Conservation (phyloP, 805 yeast genomes). For the Ogataea corticis region DNA sequence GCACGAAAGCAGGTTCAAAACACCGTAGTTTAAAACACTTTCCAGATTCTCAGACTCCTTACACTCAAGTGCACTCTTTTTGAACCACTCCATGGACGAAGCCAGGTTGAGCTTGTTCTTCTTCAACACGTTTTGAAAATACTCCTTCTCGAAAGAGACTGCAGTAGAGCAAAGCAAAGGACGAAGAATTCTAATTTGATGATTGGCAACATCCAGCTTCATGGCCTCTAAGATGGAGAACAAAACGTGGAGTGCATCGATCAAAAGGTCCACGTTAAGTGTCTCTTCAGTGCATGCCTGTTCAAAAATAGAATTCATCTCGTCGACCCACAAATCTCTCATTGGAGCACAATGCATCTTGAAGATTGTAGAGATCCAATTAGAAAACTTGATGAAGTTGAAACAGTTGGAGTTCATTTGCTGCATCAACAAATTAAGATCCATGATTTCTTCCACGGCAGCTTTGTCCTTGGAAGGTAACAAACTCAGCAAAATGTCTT, state of each 20-base stretch:
- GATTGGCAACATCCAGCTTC: slow-evolving; percentile 94
- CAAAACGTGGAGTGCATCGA: slow-evolving; percentile 74
- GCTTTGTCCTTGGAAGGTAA: slow-evolving; percentile 76
- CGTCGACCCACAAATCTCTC: slow-evolving; percentile 88
- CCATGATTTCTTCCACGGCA: slow-evolving; percentile 69
- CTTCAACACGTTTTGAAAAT: slow-evolving; percentile 55
- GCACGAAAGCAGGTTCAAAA: slow-evolving; percentile 68
- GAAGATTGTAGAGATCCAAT: slow-evolving; percentile 75
- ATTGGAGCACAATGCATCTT: slow-evolving; percentile 94
- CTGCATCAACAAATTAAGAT: slow-evolving; percentile 72
- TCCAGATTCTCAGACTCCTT: slow-evolving; percentile 19
- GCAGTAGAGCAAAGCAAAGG: slow-evolving; percentile 86
- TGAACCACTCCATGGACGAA: slow-evolving; percentile 69
- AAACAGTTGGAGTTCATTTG: slow-evolving; percentile 71
- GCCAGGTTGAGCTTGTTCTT: slow-evolving; percentile 60
- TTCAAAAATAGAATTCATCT: slow-evolving; percentile 64
- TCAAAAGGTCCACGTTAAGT: slow-evolving; percentile 43
- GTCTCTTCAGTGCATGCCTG: slow-evolving; percentile 36
- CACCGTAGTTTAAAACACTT: slow-evolving; percentile 48
- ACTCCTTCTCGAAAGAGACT: slow-evolving; percentile 84
- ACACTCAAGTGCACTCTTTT: slow-evolving; percentile 31
- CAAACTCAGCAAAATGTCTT: slow-evolving; percentile 71
- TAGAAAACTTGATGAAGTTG: slow-evolving; percentile 67
- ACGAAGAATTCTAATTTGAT: slow-evolving; percentile 82
- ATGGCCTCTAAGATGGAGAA: slow-evolving; percentile 88